Evolutionary conservation across 2,329 filamentous ascomycete species (phyloP).

Genomic region (Amphichorda felina): DNA sequence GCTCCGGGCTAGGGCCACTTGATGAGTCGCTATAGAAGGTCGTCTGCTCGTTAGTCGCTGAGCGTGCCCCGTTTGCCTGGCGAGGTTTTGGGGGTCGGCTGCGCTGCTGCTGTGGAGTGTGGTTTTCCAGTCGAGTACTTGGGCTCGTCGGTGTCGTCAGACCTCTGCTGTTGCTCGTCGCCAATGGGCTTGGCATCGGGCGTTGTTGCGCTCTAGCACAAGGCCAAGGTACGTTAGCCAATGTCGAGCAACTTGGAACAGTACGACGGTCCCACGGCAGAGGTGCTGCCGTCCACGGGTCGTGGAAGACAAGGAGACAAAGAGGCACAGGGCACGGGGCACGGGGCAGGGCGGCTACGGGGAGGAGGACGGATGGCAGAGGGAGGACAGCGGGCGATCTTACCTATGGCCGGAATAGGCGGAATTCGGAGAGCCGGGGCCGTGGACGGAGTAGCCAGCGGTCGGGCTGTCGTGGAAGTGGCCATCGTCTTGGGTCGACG

Average conservation of each 20-base stretch:
- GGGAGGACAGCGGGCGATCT: background rate
- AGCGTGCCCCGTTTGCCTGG: background rate
- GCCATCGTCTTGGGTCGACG: slow-evolving; percentile 9
- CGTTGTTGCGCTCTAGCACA: background rate
- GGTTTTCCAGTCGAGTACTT: background rate
- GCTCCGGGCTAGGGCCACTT: slow-evolving; percentile 18
- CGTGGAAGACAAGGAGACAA: too few species aligned
- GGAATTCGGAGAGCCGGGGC: slow-evolving; percentile 9
- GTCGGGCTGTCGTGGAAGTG: slow-evolving; percentile 32
- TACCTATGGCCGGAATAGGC: slow-evolving; percentile 5
- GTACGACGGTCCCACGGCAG: background rate
- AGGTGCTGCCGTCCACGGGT: background rate
- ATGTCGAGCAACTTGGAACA: background rate
- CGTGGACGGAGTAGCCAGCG: slow-evolving; percentile 21
- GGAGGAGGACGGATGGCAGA: background rate
- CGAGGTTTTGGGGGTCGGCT: background rate
- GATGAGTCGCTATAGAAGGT: slow-evolving; percentile 25
- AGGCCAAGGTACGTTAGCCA: background rate
- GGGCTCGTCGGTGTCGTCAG: background rate
- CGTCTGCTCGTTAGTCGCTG: slow-evolving; percentile 13
- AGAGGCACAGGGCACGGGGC: background rate
- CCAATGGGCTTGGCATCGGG: background rate
- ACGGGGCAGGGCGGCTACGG: background rate
- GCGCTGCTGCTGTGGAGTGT: background rate
- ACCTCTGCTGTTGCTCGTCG: background rate